Evolutionary conservation across 73 alveolate species (phyloP), one percentile per base, ranked within the genome.

Genomic region (Paramecium primaurelia): DNA sequence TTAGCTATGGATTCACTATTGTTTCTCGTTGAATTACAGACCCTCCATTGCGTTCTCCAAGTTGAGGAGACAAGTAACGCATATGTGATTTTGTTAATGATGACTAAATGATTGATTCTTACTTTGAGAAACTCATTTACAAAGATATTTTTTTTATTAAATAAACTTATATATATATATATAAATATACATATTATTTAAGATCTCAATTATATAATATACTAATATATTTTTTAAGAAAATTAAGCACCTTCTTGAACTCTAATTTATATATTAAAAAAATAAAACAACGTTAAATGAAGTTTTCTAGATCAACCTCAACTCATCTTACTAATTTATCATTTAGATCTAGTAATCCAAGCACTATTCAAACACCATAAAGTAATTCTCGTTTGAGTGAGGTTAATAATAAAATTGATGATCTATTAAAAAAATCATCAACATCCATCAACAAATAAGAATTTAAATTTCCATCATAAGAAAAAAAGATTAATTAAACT

Each of bases 311-410:
- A 34, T 8, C 84, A 34, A 9, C 84, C 11, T 64, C 84, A 3
- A 32, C 84, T 64, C 84, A 64, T 64, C 47, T 64, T 3, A 64
- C 84, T 32, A 64, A 64, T 64, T 32, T 64, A 26, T 28, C 84
- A 2, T 64, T 64, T 64, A 28, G 84, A 32, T 64, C 84, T 0
- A 64, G 30, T 64, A 64, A 64, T 64, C 10, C 12, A 25, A 64
- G 49, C 28, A 64, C 84, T 32, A 64, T 8, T 4, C 12, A 64
- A 34, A 64, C 84, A 64, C 84, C 84, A 2, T 20, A 64, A 28
- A 64, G 84, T 32, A 64, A 64, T 64, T 64, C 51, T 28, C 38
- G 88, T 30, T 38, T 75, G 37, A 75, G 88, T n/a, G 88, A 75
- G 26, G 88, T 75, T 3, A 75, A 75, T 42, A 75, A 26, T n/a